Conservation (phyloP, 2,329 filamentous ascomycete genomes). For the Calonectria crousiana region DNA sequence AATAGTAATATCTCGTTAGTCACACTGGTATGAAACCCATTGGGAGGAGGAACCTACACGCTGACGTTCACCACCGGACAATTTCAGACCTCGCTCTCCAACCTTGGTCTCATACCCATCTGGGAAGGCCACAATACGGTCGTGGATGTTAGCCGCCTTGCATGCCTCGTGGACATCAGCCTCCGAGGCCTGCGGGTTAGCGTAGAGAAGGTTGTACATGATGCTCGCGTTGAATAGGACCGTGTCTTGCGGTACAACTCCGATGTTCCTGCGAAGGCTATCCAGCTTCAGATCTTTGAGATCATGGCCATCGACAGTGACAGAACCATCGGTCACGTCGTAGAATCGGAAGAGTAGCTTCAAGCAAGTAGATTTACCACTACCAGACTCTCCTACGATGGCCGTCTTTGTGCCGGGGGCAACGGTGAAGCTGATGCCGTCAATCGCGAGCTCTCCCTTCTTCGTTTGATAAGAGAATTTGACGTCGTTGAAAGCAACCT, state of each 20-base stretch:
- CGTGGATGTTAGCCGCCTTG: constrained; percentile 66
- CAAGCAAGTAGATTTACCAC: constrained; percentile 62
- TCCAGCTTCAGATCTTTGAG: constrained; percentile 55
- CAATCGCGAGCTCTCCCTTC: constrained; percentile 50
- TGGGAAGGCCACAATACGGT: constrained; percentile 64
- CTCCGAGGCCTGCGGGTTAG: constrained; percentile 60
- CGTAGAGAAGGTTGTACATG: constrained; percentile 68
- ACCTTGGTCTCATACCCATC: constrained; percentile 67
- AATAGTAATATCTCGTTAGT: constrained; percentile 5
- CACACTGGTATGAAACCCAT: background rate
- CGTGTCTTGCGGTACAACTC: constrained; percentile 59
- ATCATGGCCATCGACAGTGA: constrained; percentile 60
- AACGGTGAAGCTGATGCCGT: constrained; percentile 56
- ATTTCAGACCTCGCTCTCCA: constrained; percentile 63
- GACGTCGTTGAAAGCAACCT: constrained; percentile 57
- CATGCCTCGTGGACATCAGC: constrained; percentile 65
- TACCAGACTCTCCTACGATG: constrained; percentile 59
- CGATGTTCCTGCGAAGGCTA: constrained; percentile 56
- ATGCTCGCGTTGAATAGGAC: constrained; percentile 66
- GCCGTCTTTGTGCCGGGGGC: constrained; percentile 59
- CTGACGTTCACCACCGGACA: constrained; percentile 73
- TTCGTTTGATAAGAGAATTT: constrained; percentile 58
- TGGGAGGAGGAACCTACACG: constrained; percentile 52
- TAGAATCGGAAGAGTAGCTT: constrained; percentile 66
- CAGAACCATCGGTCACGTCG: constrained; percentile 58